Evolutionary conservation across 345 rosid species (phyloP).

Genomic region (Eucalyptus dawsonii): DNA sequence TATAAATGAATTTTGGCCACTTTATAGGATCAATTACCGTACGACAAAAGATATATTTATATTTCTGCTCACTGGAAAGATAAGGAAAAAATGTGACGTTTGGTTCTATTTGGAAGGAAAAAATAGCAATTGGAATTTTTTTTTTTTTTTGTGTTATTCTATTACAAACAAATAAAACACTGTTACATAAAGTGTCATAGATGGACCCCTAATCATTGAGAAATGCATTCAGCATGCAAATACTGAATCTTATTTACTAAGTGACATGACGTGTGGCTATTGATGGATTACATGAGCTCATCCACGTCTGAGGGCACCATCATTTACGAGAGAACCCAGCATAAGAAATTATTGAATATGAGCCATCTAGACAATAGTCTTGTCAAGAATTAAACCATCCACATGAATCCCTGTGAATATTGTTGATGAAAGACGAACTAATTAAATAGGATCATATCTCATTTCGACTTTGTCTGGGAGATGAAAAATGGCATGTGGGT

Average conservation of each 20-base stretch:
- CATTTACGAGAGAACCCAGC: no score
- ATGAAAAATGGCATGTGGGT: no score
- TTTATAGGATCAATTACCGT: rapidly evolving
- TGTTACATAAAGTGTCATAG: background rate
- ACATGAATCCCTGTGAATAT: background rate
- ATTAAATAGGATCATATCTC: background rate
- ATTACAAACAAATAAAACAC: background rate
- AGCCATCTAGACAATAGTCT: no score
- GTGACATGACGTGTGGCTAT: background rate
- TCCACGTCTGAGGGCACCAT: background rate
- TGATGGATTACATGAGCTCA: background rate
- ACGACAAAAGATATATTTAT: no score
- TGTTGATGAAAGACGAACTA: background rate
- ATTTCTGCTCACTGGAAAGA: background rate
- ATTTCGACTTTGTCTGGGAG: no score
- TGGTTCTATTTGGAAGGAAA: background rate
- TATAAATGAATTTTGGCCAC: background rate
- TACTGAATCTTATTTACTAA: no score
- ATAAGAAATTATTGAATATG: no score
- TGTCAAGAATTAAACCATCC: background rate
- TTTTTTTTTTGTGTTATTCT: background rate
- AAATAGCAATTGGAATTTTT: background rate
- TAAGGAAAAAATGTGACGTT: no score
- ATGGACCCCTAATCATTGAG: background rate
- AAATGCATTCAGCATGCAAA: background rate